Evolutionary conservation across 2,329 filamentous ascomycete genomes (phyloP), one percentile per base, ranked within the genome.

Genomic region (Penicillium sp.): DNA sequence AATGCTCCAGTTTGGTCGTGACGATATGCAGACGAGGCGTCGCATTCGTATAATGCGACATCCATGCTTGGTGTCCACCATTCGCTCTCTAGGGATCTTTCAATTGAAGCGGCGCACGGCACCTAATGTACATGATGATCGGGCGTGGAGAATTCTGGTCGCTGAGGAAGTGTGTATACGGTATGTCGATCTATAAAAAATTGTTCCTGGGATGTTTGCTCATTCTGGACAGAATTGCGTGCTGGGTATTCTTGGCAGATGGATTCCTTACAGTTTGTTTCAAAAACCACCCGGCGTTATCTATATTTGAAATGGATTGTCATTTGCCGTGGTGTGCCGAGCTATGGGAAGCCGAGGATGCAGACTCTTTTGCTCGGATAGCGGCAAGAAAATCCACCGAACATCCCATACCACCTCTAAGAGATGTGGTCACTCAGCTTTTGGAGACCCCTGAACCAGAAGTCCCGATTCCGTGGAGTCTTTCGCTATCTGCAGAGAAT

Each of bases 211-310:
- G 15, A 9, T 18, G 3, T 22, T 11, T 20, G 27, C 44, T 61
- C 14, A 62, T 15, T 4, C 6, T 4, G 8, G n/a, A n/a, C 20
- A 61, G 56, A 50, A 61, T 70, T 22, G 64, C 68, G 4, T 70
- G 62, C 35, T 70, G 68, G 68, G 62, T 59, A 3, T 70, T 70
- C n/a, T 62, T 70, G 15, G 67, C 68, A 0, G 68, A 70, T 29
- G 68, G 67, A 7, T 70, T 70, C 12, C 61, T 70, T 15, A 70
- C 67, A 1, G 67, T 70, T 6, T 70, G 68, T 45, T 70, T 70
- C 53, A 70, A 69, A 5, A 70, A 69, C 18, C 63, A 69, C 29
- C 68, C 68, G 3, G 59, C 62, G 18, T 37, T 70, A 23, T 69
- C 67, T 1, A 62, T 67, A 1, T 70, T 70, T 27, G 68, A 70